These are phyloP conservation scores for Taphrina betulina DNA, from an alignment of 1,139 yeast species.

Conservation along the genomic window DNA sequence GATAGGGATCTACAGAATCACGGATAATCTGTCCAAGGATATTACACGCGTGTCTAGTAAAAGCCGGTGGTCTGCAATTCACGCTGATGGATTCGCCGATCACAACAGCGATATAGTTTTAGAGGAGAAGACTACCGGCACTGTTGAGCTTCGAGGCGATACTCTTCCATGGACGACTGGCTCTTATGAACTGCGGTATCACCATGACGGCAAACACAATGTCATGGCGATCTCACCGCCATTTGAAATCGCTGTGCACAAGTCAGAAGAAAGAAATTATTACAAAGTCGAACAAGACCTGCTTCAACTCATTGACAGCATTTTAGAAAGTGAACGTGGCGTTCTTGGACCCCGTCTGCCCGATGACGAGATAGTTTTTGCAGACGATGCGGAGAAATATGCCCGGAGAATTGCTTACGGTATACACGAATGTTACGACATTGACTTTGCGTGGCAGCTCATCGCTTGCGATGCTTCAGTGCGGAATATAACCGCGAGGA, in stretches of 20 bases:
- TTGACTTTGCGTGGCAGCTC: constrained; percentile 27
- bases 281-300: constrained; percentile 8
- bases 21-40: constrained; percentile 60
- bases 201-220: constrained; percentile 66
- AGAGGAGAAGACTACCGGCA: constrained; percentile 48
- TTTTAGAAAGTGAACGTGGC: constrained; percentile 10
- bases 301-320: constrained; percentile 4
- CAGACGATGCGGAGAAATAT: constrained; percentile 22
- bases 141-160: constrained; percentile 54
- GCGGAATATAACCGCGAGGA: constrained; percentile 12
- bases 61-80: constrained; percentile 68
- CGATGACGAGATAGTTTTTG: constrained; percentile 19
- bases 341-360: background rate
- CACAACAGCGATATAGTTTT: constrained; percentile 40
- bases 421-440: constrained; percentile 14
- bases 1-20: constrained; percentile 73
- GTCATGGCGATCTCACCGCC: constrained; percentile 68
- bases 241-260: constrained; percentile 55
- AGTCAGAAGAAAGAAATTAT: background rate
- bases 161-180: constrained; percentile 69
- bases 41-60: constrained; percentile 63
- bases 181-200: constrained; percentile 73
- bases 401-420: constrained; percentile 28
- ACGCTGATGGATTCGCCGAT: constrained; percentile 44
- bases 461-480: constrained; percentile 22